Percentiles rank a stretch among this genome's conserved stretches.
Conservation (phyloP, 257 asterid genomes). For the Nicotiana tomentosiformis region DNA sequence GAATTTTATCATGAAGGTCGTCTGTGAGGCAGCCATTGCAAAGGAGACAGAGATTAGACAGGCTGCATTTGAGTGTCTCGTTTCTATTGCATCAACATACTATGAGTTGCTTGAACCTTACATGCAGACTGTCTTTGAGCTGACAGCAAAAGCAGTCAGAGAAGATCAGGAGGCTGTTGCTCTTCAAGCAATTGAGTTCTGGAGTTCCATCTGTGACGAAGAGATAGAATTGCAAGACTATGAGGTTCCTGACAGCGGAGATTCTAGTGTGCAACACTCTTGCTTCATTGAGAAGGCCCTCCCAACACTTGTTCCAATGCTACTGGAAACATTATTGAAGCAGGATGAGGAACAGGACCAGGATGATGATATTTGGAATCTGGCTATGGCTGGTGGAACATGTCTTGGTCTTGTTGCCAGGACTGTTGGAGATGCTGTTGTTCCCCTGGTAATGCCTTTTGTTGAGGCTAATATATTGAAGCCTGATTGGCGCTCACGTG, state of each 20-base stretch:
- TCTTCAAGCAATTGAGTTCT: conserved; percentile 77
- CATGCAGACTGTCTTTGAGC: conserved; percentile 65
- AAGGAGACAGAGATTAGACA: conserved; percentile 66
- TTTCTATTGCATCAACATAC: conserved; percentile 65
- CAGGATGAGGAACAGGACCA: conserved; percentile 2
- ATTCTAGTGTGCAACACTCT: neutral
- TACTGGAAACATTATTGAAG: neutral
- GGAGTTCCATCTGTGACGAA: conserved; percentile 43
- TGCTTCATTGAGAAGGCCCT: neutral
- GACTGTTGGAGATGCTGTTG: neutral
- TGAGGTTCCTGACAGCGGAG: conserved; percentile 39
- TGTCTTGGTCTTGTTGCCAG: conserved; percentile 8
- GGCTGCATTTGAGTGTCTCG: conserved; percentile 89
- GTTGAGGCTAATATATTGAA: neutral
- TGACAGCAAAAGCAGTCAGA: conserved; percentile 60
- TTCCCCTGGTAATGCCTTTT: neutral
- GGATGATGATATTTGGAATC: conserved; percentile 4
- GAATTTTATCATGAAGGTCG: conserved; percentile 72
- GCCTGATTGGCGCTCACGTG: conserved; percentile 43
- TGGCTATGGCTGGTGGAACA: conserved; percentile 5
- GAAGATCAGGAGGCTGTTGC: conserved; percentile 66
- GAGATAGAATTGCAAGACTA: neutral
- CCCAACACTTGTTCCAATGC: conserved; percentile 8
- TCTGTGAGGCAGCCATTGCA: conserved; percentile 71
- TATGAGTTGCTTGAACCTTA: conserved; percentile 61